Percentiles rank a stretch among this genome's conserved stretches.
These are phyloP conservation scores for Mycena vitilis DNA, from an alignment of 768 basidiomycete species.

Conservation along the genomic window DNA sequence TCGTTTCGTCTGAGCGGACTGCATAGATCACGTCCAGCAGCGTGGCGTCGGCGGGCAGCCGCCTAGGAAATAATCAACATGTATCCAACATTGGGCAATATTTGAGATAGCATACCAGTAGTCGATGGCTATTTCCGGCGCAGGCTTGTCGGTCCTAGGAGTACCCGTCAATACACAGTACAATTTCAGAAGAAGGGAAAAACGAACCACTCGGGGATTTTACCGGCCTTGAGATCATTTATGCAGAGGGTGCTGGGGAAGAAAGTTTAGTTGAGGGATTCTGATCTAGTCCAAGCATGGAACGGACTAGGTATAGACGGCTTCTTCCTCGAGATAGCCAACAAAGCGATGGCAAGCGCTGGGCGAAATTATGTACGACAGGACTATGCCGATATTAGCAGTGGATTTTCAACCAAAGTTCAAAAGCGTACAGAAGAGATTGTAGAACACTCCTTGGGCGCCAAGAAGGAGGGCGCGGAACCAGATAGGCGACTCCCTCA, in stretches of 20 bases:
- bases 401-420: conserved; percentile 12
- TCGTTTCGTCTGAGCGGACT: conserved; percentile 92
- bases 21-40: conserved; percentile 92
- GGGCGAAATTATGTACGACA: conserved; percentile 83
- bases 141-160: conserved; percentile 71
- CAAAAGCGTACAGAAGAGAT: conserved; percentile 77
- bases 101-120: conserved; percentile 67
- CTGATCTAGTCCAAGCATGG: neutral
- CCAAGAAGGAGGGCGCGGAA: conserved; percentile 88
- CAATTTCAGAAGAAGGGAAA: neutral
- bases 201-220: conserved; percentile 80
- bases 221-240: conserved; percentile 83
- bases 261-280: neutral
- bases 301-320: conserved; percentile 88
- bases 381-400: conserved; percentile 56
- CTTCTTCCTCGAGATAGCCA: conserved; percentile 94
- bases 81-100: neutral
- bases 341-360: conserved; percentile 91
- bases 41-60: conserved; percentile 76
- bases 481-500: conserved; percentile 81
- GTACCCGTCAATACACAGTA: conserved; percentile 1
- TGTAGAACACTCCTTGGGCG: conserved; percentile 93
- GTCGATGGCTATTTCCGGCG: conserved; percentile 92
- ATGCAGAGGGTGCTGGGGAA: conserved; percentile 79
- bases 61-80: conserved; percentile 46